These are phyloP conservation scores for Brettanomyces nanus DNA, from an alignment of 805 yeast species.

Conservation along the genomic window DNA sequence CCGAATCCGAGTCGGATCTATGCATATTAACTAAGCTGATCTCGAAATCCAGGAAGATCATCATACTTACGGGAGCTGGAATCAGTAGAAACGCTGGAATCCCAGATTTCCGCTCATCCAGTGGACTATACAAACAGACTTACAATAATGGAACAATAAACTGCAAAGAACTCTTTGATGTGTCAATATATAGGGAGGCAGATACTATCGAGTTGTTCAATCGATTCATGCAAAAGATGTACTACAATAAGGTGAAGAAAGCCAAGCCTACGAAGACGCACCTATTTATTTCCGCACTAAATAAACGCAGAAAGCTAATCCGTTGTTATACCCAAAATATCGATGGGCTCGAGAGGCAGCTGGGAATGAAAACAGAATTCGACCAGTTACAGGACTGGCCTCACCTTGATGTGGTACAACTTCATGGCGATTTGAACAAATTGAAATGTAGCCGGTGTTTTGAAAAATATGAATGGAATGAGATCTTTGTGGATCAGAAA, in stretches of 20 bases:
- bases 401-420: constrained; percentile 68
- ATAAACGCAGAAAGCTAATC: constrained; percentile 56
- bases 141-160: constrained; percentile 50
- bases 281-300: constrained; percentile 53
- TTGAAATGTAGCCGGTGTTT: constrained; percentile 72
- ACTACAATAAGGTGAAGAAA: constrained; percentile 51
- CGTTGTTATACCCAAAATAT: constrained; percentile 94
- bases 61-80: constrained; percentile 89
- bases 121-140: constrained; percentile 76
- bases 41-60: constrained; percentile 43
- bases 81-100: constrained; percentile 95
- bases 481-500: constrained; percentile 11
- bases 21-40: constrained; percentile 32
- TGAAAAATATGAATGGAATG: constrained; percentile 51
- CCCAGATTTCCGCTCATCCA: constrained; percentile 83
- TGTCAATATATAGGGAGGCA: constrained; percentile 66
- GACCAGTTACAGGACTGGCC: constrained; percentile 49
- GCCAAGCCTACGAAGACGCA: constrained; percentile 87
- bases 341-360: constrained; percentile 71
- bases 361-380: constrained; percentile 59
- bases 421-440: constrained; percentile 81
- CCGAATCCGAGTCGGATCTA: constrained; percentile 13
- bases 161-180: constrained; percentile 89
- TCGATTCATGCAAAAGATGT: constrained; percentile 72
- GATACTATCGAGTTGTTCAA: constrained; percentile 67